These are phyloP conservation scores for Trapa incisa DNA, from an alignment of 345 rosid genomes.

Conservation along the genomic window DNA sequence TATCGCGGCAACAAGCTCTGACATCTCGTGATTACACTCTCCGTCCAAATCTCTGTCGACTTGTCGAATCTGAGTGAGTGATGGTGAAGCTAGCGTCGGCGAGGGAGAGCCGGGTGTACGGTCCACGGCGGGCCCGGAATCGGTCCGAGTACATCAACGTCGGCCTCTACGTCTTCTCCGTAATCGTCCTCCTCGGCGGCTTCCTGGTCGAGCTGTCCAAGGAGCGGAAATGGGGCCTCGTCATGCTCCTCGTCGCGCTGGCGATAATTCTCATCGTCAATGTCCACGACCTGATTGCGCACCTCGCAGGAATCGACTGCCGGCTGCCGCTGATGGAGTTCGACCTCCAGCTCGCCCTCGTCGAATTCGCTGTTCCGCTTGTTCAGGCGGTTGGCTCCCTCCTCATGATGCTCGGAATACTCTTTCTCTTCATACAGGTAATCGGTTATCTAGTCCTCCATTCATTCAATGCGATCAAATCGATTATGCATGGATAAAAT, in stretches of 20 bases:
- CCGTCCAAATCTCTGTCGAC: no score
- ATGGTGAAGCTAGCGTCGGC: no score
- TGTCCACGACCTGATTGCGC: conserved; percentile 65
- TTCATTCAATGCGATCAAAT: neutral
- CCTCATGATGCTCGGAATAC: conserved; percentile 43
- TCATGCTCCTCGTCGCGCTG: conserved; percentile 43
- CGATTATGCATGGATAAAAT: no score
- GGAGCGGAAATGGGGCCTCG: conserved; percentile 63
- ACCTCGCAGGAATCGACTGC: conserved; percentile 64
- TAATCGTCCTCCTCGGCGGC: conserved; percentile 43
- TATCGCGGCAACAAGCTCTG: neutral
- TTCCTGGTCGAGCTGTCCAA: conserved; percentile 45
- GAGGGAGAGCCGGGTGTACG: no score
- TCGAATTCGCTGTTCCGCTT: conserved; percentile 64
- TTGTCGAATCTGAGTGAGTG: no score
- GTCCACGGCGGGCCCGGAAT: no score
- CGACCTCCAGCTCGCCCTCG: conserved; percentile 65
- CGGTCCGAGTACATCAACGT: no score
- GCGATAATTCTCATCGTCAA: conserved; percentile 39
- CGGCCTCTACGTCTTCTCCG: conserved; percentile 44
- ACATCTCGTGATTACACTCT: no score
- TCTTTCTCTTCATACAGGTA: conserved; percentile 57
- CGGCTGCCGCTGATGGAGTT: conserved; percentile 37
- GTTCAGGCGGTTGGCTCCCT: conserved; percentile 52
- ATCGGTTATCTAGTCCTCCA: neutral